Conservation (phyloP, 768 basidiomycete genomes). For the Leccinellum luteum region DNA sequence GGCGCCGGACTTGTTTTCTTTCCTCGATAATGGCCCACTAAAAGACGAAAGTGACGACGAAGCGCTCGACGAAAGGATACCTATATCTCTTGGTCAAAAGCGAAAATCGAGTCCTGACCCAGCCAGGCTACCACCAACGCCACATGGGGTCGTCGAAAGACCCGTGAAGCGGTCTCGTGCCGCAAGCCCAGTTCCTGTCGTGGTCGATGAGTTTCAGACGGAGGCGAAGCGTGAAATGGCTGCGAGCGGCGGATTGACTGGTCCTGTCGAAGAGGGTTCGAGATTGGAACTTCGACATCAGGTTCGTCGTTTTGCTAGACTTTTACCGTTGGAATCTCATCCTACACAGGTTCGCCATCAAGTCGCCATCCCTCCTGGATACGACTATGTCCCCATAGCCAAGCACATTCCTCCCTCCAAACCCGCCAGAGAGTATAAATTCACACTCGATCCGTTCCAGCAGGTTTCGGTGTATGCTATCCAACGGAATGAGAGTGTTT, state of each 20-base stretch:
- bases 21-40: conserved; percentile 22
- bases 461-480: conserved; percentile 92
- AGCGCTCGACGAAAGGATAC: not conserved
- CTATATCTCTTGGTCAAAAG: conserved; percentile 12
- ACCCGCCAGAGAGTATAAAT: conserved; percentile 91
- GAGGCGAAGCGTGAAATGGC: conserved; percentile 91
- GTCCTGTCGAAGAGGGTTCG: conserved; percentile 62
- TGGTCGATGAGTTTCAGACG: conserved; percentile 92
- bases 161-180: conserved; percentile 57
- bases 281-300: conserved; percentile 80
- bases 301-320: conserved; percentile 29
- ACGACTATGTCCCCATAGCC: conserved; percentile 86
- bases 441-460: conserved; percentile 97
- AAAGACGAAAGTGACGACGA: conserved; percentile 31
- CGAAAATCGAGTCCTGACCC: conserved; percentile 24
- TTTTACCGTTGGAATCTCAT: conserved; percentile 5
- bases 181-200: conserved; percentile 67
- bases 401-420: conserved; percentile 89
- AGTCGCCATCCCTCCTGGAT: conserved; percentile 93
- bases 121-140: conserved; percentile 3
- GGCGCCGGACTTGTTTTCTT: conserved; percentile 33
- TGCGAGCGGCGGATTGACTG: conserved; percentile 83
- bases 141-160: conserved; percentile 31
- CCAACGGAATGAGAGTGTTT: conserved; percentile 94
- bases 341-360: conserved; percentile 78